These are phyloP conservation scores for Gossypium thurberi DNA, from an alignment of 345 rosid species.

Conservation along the genomic window DNA sequence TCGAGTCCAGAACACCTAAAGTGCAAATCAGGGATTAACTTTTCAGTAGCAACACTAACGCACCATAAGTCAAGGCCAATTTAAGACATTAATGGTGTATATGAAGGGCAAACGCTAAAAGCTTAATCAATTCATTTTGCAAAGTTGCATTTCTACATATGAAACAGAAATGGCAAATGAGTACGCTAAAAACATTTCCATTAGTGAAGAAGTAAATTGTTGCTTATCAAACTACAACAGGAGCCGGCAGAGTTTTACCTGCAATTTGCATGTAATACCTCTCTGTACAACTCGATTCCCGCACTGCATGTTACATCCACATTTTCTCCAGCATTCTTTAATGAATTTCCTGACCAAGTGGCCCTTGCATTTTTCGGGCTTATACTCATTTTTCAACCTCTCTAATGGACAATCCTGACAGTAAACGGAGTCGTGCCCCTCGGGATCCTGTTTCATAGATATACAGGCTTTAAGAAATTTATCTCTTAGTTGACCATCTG, in stretches of 20 bases:
- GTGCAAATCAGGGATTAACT: constrained; percentile 9
- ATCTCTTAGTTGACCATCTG: constrained; percentile 46
- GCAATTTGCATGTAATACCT: constrained; percentile 59
- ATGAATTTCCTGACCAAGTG: constrained; percentile 75
- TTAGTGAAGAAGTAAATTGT: constrained; percentile 4
- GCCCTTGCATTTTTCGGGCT: constrained; percentile 65
- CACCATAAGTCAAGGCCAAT: neutral
- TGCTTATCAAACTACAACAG: neutral
- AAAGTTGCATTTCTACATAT: neutral
- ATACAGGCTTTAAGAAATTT: constrained; percentile 49
- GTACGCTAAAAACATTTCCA: neutral
- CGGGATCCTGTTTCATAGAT: constrained; percentile 34
- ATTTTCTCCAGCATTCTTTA: constrained; percentile 90
- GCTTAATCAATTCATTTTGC: neutral
- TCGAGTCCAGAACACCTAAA: constrained; percentile 66
- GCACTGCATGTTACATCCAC: constrained; percentile 74
- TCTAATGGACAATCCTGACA: constrained; percentile 77
- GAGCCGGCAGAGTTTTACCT: constrained; percentile 37
- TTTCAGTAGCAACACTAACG: neutral
- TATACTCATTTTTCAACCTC: constrained; percentile 36
- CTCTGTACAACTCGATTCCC: constrained; percentile 79
- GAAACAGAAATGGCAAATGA: neutral
- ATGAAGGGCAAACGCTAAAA: neutral
- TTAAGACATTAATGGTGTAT: neutral
- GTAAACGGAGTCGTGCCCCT: constrained; percentile 29